A percentile compares a stretch with the other conserved stretches of the same genome.
phyloP scores from a whole-genome alignment of 306 rosid species.

The Quercus parvula region DNA sequence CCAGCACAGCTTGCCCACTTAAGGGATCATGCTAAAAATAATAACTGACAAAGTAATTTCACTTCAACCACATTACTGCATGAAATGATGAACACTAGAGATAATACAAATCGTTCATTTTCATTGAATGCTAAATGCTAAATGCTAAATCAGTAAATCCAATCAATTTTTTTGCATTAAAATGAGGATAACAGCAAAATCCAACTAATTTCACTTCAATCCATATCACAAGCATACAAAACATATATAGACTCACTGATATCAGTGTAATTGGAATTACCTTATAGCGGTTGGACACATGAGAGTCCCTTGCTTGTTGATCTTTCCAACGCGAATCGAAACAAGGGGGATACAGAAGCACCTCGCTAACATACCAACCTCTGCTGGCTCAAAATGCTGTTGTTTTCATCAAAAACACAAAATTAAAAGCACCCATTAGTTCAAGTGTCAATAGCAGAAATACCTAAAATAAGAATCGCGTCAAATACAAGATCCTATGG shows the following conservation, averaged over 20 bases:
- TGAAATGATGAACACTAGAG: background rate
- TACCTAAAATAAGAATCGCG: background rate
- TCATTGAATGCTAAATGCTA: background rate
- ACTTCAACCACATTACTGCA: background rate
- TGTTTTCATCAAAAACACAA: constrained; percentile 13
- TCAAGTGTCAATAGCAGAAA: background rate
- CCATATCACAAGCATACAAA: background rate
- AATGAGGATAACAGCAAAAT: too few species aligned
- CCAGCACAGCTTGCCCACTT: background rate
- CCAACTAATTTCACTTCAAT: background rate
- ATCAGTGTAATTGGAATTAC: constrained; percentile 39
- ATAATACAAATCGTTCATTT: background rate
- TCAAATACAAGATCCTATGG: background rate
- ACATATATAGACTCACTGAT: background rate
- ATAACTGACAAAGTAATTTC: background rate
- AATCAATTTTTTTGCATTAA: too few species aligned
- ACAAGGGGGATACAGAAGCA: constrained; percentile 98
- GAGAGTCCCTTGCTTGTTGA: constrained; percentile 64
- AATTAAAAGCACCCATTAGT: background rate
- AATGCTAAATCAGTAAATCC: too few species aligned
- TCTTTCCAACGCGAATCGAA: constrained; percentile 84
- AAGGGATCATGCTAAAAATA: background rate
- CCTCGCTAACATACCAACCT: constrained; percentile 93
- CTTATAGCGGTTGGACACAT: constrained; percentile 67
- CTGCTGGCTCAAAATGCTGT: constrained; percentile 95